Conservation (phyloP, 1,284 basidiomycete species). For the Boletus smithii region DNA sequence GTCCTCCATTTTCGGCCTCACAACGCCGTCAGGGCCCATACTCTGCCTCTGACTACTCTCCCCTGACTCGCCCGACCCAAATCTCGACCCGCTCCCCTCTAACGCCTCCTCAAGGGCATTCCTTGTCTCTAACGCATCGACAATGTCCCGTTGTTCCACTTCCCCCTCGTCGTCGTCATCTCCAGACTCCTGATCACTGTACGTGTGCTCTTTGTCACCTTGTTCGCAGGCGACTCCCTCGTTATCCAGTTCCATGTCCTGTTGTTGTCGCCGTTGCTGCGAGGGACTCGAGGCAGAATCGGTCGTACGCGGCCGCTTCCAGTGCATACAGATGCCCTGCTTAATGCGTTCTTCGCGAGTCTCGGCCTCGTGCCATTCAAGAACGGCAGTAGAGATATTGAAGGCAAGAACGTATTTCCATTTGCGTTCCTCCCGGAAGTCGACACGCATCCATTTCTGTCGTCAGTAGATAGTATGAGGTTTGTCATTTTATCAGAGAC, state of each 20-base stretch:
- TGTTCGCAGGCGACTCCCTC: conserved; percentile 24
- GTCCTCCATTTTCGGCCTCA: conserved; percentile 61
- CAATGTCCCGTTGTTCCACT: conserved; percentile 46
- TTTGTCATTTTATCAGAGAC: neutral
- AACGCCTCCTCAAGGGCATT: conserved; percentile 51
- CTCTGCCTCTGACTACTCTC: conserved; percentile 34
- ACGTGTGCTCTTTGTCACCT: conserved; percentile 26
- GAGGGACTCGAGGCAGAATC: conserved; percentile 12
- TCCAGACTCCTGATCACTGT: conserved; percentile 53
- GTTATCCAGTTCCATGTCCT: conserved; percentile 34
- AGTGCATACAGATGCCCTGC: conserved; percentile 68
- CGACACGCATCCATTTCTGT: conserved; percentile 94
- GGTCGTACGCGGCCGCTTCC: conserved; percentile 47
- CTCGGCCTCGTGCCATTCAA: conserved; percentile 83
- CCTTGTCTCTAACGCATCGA: conserved; percentile 56
- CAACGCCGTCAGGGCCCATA: conserved; percentile 29
- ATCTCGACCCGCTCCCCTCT: conserved; percentile 35
- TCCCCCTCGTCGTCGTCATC: conserved; percentile 62
- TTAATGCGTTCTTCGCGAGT: conserved; percentile 61
- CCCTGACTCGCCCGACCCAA: conserved; percentile 28
- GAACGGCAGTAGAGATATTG: conserved; percentile 79
- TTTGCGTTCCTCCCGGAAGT: conserved; percentile 89
- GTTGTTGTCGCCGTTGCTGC: conserved; percentile 29
- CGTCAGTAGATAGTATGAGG: conserved; percentile 6
- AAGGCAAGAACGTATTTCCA: conserved; percentile 92